A percentile compares a stretch with the other conserved stretches of the same genome.
phyloP scores from a whole-genome alignment of 177 flowering plant genomes.

The Vitis hybrid region DNA sequence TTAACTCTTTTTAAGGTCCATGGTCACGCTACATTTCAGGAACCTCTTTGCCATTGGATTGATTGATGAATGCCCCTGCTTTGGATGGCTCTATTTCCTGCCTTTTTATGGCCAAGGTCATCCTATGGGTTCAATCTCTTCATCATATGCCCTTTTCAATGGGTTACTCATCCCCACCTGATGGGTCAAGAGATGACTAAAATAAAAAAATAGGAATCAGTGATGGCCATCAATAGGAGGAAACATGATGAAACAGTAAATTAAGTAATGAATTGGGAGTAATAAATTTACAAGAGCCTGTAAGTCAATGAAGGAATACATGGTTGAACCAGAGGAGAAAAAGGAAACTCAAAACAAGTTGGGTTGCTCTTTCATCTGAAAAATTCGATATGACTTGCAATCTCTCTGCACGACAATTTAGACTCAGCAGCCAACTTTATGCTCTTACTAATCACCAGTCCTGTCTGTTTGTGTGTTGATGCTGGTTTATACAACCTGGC shows the following conservation, averaged over 20 bases:
- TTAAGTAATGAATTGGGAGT: background rate
- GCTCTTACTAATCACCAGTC: constrained; percentile 58
- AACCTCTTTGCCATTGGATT: too few species aligned
- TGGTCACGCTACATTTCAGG: too few species aligned
- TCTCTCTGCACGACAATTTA: constrained; percentile 71
- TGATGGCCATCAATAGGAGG: too few species aligned
- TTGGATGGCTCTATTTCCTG: too few species aligned
- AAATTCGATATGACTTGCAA: constrained; percentile 77
- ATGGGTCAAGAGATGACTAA: background rate
- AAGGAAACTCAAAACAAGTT: background rate
- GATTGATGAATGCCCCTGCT: too few species aligned
- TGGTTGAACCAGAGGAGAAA: background rate
- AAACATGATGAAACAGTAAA: background rate
- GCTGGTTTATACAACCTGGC: constrained; percentile 52
- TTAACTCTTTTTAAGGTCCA: too few species aligned
- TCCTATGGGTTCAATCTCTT: background rate
- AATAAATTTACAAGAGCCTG: background rate
- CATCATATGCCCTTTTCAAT: background rate
- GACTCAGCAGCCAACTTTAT: constrained; percentile 62
- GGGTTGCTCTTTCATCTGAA: constrained; percentile 23
- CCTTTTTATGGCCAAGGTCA: too few species aligned
- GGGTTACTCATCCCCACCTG: background rate
- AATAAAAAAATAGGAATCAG: background rate
- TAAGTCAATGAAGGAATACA: background rate
- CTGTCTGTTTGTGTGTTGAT: constrained; percentile 71